Evolutionary conservation across 257 asterid species (phyloP).

Genomic region (Solanum ossicruentum): DNA sequence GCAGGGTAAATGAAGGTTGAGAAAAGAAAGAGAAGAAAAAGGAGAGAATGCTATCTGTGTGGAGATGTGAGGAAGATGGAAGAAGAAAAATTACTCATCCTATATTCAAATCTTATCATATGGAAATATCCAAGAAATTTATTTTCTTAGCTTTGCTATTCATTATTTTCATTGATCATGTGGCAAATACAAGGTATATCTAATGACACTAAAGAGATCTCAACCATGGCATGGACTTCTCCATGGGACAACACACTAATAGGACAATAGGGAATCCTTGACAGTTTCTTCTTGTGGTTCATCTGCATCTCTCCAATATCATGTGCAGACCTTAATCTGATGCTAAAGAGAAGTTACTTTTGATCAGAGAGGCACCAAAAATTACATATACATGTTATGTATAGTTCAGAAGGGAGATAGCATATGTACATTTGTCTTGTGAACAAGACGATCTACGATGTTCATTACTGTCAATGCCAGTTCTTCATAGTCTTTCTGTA

Average conservation of each 20-base stretch:
- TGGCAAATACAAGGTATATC: neutral
- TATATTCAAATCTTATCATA: neutral
- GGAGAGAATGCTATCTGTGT: neutral
- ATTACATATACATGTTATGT: neutral
- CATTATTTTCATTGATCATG: neutral
- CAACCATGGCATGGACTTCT: neutral
- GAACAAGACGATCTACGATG: conserved; percentile 68
- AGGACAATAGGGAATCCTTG: neutral
- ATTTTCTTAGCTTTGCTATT: neutral
- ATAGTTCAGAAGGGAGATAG: neutral
- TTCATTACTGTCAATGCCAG: conserved; percentile 66
- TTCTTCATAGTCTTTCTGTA: conserved; percentile 88
- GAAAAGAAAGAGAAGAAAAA: neutral
- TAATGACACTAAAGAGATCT: neutral
- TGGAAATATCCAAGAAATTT: neutral
- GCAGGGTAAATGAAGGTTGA: neutral
- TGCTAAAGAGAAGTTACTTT: neutral
- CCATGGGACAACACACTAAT: neutral
- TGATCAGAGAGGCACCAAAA: neutral
- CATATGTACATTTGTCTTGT: conserved; percentile 61
- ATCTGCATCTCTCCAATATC: neutral
- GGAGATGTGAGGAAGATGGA: neutral
- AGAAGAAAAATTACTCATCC: neutral
- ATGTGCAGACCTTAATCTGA: neutral
- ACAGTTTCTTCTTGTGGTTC: neutral